Evolutionary conservation across 305 asterid genomes (phyloP).

Genomic region (Petunia hybrid): DNA sequence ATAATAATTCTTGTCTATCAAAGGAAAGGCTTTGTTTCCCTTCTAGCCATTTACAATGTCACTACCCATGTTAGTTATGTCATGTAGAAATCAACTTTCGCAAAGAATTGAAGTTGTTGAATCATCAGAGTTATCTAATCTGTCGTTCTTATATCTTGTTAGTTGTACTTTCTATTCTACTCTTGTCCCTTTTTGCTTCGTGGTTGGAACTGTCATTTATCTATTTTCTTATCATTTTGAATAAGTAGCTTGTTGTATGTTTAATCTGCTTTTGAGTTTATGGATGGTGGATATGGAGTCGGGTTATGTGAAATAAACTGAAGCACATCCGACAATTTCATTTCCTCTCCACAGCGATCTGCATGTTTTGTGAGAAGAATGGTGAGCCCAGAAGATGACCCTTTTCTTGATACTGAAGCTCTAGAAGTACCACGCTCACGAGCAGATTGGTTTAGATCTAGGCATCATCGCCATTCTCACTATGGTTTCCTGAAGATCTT

Average conservation of each 20-base stretch:
- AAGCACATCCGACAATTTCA: background rate
- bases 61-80: background rate
- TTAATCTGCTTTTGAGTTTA: background rate
- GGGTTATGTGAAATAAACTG: background rate
- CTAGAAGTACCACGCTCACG: conserved; percentile 52
- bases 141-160: background rate
- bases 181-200: background rate
- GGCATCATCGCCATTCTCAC: conserved; percentile 66
- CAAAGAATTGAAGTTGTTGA: background rate
- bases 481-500: conserved; percentile 71
- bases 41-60: background rate
- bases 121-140: background rate
- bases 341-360: conserved; percentile 54
- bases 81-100: background rate
- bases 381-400: conserved; percentile 70
- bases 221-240: background rate
- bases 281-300: background rate
- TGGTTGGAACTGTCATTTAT: background rate
- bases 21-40: background rate
- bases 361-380: conserved; percentile 63
- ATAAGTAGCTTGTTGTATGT: background rate
- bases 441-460: conserved; percentile 56
- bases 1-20: background rate
- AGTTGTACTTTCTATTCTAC: background rate
- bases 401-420: conserved; percentile 63